Evolutionary conservation across 192 early-diverging fungal genomes (phyloP).

Genomic region (Borealophlyctis nickersoniae): DNA sequence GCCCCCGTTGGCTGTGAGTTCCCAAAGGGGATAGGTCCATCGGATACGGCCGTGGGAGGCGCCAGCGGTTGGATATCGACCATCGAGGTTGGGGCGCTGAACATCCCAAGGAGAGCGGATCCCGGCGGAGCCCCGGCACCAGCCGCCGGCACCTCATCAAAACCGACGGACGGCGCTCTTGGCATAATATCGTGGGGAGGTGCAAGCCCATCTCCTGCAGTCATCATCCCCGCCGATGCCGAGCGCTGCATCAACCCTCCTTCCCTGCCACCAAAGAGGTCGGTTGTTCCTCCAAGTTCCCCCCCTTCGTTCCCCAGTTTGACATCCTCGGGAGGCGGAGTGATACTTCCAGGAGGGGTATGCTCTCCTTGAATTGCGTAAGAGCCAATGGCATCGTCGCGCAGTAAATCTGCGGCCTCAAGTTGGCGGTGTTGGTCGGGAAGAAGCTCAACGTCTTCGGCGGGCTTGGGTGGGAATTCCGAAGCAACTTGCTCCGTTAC

Average conservation of each 20-base stretch:
- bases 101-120: background rate
- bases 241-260: background rate
- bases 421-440: constrained; percentile 21
- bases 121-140: background rate
- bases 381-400: background rate
- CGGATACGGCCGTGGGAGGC: background rate
- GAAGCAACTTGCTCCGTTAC: too few relatives aligned
- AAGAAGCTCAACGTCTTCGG: constrained; percentile 9
- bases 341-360: background rate
- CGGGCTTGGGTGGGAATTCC: too few relatives aligned
- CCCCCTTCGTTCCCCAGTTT: background rate
- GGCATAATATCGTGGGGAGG: background rate
- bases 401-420: constrained; percentile 14
- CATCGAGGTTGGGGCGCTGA: constrained; percentile 11
- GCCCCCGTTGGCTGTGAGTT: background rate
- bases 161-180: constrained; percentile 1
- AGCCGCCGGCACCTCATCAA: constrained; percentile 21
- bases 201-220: background rate
- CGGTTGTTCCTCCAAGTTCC: background rate
- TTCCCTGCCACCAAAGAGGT: background rate
- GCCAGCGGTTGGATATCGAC: constrained; percentile 19
- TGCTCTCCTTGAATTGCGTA: background rate
- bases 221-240: background rate
- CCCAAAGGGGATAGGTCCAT: constrained; percentile 15
- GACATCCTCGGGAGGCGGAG: constrained; percentile 9